These are phyloP conservation scores for Solanum medicagineum DNA, from an alignment of 257 asterid genomes.

Conservation along the genomic window DNA sequence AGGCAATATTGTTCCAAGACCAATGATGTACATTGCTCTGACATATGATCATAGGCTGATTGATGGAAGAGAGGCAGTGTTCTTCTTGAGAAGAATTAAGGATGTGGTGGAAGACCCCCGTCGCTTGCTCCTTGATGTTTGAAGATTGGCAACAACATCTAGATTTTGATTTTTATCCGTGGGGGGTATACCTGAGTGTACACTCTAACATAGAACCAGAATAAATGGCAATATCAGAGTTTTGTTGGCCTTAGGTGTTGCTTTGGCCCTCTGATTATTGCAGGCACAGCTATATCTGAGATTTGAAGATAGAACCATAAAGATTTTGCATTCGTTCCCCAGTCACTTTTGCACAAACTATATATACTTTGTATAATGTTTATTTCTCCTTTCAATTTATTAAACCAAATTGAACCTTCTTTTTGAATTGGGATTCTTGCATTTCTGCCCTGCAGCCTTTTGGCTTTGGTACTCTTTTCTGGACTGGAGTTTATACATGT, in stretches of 20 bases:
- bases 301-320: constrained; percentile 1
- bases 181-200: neutral
- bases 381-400: neutral
- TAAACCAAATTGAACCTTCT: neutral
- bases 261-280: constrained; percentile 1
- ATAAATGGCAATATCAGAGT: constrained; percentile 26
- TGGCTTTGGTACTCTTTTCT: neutral
- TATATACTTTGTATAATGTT: neutral
- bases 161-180: neutral
- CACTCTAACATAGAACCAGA: constrained; percentile 10
- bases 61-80: constrained; percentile 96
- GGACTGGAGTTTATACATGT: neutral
- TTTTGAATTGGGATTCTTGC: neutral
- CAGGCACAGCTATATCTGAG: constrained; percentile 1
- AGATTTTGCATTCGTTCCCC: neutral
- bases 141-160: constrained; percentile 6
- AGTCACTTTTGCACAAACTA: neutral
- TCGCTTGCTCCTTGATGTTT: constrained; percentile 75
- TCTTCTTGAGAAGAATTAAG: constrained; percentile 81
- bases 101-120: constrained; percentile 99
- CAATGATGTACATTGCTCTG: constrained; percentile 97
- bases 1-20: constrained; percentile 70
- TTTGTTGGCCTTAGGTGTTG: constrained; percentile 20
- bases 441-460: neutral
- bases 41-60: constrained; percentile 95